A percentile compares a stretch with the other conserved stretches of the same genome.
Conservation (phyloP, 2,329 filamentous ascomycete genomes). For the Phoma sp. region DNA sequence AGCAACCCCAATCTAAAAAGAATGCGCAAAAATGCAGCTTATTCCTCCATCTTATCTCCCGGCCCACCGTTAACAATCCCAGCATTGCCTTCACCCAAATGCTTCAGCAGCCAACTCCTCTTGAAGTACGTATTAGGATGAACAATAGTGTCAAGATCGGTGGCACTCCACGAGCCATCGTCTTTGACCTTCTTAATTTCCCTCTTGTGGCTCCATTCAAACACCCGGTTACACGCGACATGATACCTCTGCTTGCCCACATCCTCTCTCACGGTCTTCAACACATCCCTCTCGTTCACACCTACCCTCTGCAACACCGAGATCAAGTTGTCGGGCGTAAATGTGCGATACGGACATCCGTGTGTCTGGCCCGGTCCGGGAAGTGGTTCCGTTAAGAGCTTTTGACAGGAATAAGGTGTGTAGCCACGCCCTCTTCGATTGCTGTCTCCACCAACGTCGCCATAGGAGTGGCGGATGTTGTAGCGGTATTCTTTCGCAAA, state of each 20-base stretch:
- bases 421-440: constrained; percentile 89
- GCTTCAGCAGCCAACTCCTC: constrained; percentile 86
- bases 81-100: constrained; percentile 62
- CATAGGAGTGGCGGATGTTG: constrained; percentile 93
- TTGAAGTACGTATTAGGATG: constrained; percentile 99
- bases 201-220: constrained; percentile 80
- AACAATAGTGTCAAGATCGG: constrained; percentile 90
- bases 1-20: no score
- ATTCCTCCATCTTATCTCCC: constrained; percentile 46
- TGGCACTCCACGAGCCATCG: constrained; percentile 57
- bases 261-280: constrained; percentile 85
- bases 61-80: constrained; percentile 32
- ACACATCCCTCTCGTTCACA: constrained; percentile 75
- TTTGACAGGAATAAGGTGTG: constrained; percentile 91
- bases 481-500: constrained; percentile 99
- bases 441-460: constrained; percentile 90
- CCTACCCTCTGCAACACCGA: constrained; percentile 78
- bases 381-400: constrained; percentile 87
- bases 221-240: constrained; percentile 95
- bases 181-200: constrained; percentile 60
- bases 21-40: neutral
- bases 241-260: constrained; percentile 89
- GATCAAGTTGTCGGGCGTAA: constrained; percentile 84
- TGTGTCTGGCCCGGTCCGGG: constrained; percentile 88
- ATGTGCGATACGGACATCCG: constrained; percentile 96